Base-by-base conservation (phyloP, 2,329 filamentous ascomycete genomes). In the Reticulascus tulasneorum region DNA sequence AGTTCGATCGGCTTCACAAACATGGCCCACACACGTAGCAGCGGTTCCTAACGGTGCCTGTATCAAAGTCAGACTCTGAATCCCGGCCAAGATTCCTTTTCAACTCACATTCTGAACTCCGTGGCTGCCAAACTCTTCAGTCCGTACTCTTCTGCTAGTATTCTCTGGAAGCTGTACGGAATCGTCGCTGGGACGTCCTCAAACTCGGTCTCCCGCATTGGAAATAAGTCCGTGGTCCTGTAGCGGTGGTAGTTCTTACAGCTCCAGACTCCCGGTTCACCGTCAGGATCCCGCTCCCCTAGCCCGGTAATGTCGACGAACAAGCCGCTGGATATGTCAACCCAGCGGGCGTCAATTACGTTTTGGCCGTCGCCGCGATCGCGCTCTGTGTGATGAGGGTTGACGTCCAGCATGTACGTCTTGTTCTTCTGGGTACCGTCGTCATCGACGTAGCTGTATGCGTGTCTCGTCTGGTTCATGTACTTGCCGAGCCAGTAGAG, bases 261-360 rank as follows among this genome's bases (percentile, higher is more conserved):
- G 51, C 77, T 79, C 77, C 83, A 86, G 20, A 84, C 58, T 7
- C 84, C 83, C 0, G 85, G 84, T 15, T 64, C 50, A 3, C 58
- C 59, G 12, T 66, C 64, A 0, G 75, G 71, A 21, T 86, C 70
- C 15, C 82, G 75, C 63, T 88, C 82, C 33, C 77, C 76, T 23
- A 93, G 63, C 10, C 77, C 86, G 1, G 87, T 93, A 52, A 94
- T 88, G 58, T 93, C 86, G 57, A 93, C 80, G 58, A 85, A 94
- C 52, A 91, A 71, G 30, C 86, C 86, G 49, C 82, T 93, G 37
- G 65, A 60, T 40, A 73, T 72, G 58, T 93, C 86, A 53, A 93
- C 86, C 84, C 85, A 94, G 29, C 87, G 74, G 17, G 82, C 86
- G 59, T 93, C 87, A 50, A 93, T 93, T 37, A 93, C 75, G 55